Percentiles rank a stretch among this genome's conserved stretches.
phyloP scores from a whole-genome alignment of 2,329 filamentous ascomycete genomes.

The Apiospora pterosperma region DNA sequence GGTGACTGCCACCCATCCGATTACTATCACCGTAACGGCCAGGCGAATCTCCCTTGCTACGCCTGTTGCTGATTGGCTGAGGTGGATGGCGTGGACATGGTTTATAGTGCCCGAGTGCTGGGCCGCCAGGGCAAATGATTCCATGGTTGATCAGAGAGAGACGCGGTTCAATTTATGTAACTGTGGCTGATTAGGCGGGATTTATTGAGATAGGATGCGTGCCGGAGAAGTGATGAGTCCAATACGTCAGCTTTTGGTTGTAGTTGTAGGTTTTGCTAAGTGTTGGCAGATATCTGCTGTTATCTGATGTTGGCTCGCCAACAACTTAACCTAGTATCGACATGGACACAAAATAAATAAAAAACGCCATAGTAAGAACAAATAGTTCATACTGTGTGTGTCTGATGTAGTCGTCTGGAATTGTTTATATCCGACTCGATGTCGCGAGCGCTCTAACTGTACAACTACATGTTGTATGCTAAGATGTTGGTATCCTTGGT shows the following conservation, averaged over 20 bases:
- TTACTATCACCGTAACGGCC: conserved; percentile 23
- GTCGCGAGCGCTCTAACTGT: neutral
- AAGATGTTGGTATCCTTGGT: neutral
- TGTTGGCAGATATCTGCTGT: neutral
- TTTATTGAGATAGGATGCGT: neutral
- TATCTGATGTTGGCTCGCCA: neutral
- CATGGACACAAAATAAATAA: too few species aligned
- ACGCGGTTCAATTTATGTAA: neutral
- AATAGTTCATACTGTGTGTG: neutral
- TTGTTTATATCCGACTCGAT: neutral
- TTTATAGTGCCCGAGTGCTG: conserved; percentile 31
- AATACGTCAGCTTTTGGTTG: neutral
- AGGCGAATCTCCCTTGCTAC: conserved; percentile 28
- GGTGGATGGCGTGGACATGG: conserved; percentile 27
- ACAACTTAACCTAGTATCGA: neutral
- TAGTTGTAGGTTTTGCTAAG: neutral
- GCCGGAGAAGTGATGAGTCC: neutral
- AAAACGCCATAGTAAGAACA: neutral
- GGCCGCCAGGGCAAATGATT: conserved; percentile 31
- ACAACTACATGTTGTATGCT: neutral
- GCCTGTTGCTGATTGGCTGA: conserved; percentile 22
- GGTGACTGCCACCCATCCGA: conserved; percentile 29
- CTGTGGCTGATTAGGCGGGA: neutral
- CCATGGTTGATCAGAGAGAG: conserved; percentile 21
- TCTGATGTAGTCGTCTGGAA: neutral